Evolutionary conservation across 2,329 filamentous ascomycete genomes (phyloP).

Genomic region (Ophioceras dolichostomum): DNA sequence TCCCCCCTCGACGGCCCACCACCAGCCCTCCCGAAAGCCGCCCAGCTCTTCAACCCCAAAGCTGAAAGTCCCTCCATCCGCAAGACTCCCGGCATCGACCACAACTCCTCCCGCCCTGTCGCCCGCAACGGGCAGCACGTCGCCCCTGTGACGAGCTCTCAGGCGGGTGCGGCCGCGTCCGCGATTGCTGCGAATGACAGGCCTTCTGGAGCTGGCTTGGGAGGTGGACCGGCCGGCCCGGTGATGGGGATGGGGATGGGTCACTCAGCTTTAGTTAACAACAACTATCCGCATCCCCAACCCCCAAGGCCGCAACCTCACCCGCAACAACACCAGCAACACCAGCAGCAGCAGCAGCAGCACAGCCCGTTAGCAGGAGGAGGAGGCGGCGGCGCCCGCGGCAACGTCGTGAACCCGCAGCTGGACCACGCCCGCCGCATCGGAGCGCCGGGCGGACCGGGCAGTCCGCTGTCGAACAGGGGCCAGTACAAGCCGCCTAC

Average conservation of each 20-base stretch:
- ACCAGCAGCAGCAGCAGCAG: constrained; percentile 3
- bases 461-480: constrained; percentile 46
- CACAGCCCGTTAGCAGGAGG: too few relatives aligned
- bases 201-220: too few relatives aligned
- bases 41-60: constrained; percentile 57
- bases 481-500: constrained; percentile 47
- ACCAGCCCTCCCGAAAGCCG: constrained; percentile 25
- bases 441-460: constrained; percentile 39
- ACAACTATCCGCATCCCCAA: too few relatives aligned
- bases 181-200: background rate
- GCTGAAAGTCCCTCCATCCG: constrained; percentile 75
- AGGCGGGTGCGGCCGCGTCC: constrained; percentile 6
- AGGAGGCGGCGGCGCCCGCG: constrained; percentile 16
- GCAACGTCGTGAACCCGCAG: constrained; percentile 38
- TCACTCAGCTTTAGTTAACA: background rate
- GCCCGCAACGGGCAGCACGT: constrained; percentile 43
- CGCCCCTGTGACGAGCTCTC: constrained; percentile 20
- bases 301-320: background rate
- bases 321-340: background rate
- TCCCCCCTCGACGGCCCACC: constrained; percentile 26
- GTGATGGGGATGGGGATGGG: background rate
- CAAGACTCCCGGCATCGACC: constrained; percentile 80
- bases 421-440: constrained; percentile 44
- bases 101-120: constrained; percentile 63
- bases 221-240: background rate